A percentile compares a stretch with the other conserved stretches of the same genome.
Conservation (phyloP, 2,329 filamentous ascomycete species). For the Alternaria viburni region DNA sequence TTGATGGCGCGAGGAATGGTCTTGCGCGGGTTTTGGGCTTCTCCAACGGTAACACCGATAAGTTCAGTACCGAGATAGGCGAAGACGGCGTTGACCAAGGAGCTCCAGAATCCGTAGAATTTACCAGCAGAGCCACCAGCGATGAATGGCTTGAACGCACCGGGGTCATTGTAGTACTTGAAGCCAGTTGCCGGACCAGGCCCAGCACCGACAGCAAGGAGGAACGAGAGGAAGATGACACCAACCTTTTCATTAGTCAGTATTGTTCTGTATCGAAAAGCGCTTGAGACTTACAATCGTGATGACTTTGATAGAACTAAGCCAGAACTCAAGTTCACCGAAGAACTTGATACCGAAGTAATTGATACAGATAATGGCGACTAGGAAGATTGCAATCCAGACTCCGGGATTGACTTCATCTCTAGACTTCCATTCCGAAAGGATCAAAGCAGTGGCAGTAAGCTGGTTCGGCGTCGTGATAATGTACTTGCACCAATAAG, state of each 20-base stretch:
- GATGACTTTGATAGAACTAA: constrained; percentile 55
- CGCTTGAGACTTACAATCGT: constrained; percentile 41
- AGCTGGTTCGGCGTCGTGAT: constrained; percentile 86
- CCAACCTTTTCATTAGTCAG: constrained; percentile 36
- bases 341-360: constrained; percentile 65
- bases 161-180: constrained; percentile 54
- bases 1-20: constrained; percentile 80
- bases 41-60: constrained; percentile 78
- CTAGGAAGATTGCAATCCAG: constrained; percentile 69
- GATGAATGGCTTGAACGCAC: constrained; percentile 53
- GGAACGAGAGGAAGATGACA: constrained; percentile 53
- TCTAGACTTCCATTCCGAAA: constrained; percentile 75
- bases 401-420: constrained; percentile 76
- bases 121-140: constrained; percentile 43
- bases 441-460: constrained; percentile 78
- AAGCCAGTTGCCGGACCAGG: constrained; percentile 53
- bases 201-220: constrained; percentile 53
- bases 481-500: constrained; percentile 74
- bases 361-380: constrained; percentile 53
- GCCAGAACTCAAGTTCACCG: constrained; percentile 58
- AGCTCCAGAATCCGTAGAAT: constrained; percentile 65
- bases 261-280: neutral
- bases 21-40: constrained; percentile 79
- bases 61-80: constrained; percentile 76
- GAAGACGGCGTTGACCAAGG: constrained; percentile 78